Evolutionary conservation across 2,329 filamentous ascomycete species (phyloP).

Genomic region (Aspergillus fijiensis): DNA sequence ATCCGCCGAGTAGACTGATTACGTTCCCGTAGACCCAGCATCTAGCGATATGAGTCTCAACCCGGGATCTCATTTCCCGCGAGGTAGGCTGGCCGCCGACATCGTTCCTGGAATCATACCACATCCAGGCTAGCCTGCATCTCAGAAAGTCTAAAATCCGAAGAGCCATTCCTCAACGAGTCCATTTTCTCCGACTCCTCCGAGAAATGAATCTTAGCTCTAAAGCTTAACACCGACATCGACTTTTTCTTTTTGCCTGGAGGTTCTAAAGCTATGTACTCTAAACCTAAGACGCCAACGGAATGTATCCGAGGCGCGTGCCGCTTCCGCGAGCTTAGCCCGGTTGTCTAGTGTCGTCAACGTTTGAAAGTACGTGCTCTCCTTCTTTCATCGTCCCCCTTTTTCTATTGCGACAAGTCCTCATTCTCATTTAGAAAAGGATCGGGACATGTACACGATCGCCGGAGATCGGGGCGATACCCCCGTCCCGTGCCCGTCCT

Average conservation of each 20-base stretch:
- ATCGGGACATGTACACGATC: no score
- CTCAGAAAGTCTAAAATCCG: neutral
- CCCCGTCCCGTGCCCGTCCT: no score
- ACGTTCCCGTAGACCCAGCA: no score
- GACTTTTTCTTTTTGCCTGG: neutral
- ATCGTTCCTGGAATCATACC: no score
- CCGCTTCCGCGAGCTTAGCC: neutral
- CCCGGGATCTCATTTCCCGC: neutral
- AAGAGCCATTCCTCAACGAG: neutral
- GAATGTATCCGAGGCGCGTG: neutral
- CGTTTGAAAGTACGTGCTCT: no score
- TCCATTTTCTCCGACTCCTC: neutral
- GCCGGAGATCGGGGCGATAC: no score
- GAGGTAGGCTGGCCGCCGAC: no score
- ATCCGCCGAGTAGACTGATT: no score
- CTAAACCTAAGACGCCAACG: neutral
- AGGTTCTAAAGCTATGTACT: no score
- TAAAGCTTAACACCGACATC: neutral
- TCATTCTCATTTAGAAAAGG: rapidly evolving
- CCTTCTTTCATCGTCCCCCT: no score
- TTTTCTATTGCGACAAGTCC: no score
- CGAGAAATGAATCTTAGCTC: neutral
- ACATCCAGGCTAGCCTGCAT: no score
- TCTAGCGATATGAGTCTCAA: neutral
- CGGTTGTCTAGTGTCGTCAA: neutral